These are phyloP conservation scores for Ascoidea tarda DNA, from an alignment of 805 yeast genomes.

Conservation along the genomic window DNA sequence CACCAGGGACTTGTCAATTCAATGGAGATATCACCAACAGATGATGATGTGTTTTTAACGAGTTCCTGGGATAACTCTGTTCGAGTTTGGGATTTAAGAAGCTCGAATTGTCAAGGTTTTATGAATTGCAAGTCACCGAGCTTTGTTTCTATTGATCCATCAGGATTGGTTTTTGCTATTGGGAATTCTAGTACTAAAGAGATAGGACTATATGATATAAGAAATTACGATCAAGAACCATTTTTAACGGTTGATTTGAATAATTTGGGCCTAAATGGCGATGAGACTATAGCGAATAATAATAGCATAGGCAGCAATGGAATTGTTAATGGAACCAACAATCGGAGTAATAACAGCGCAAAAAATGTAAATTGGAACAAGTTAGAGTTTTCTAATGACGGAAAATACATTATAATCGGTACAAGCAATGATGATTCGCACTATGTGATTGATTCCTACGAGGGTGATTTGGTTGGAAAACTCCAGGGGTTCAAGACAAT, in stretches of 20 bases:
- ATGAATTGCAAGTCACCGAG: slow-evolving; percentile 40
- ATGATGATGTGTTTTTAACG: slow-evolving; percentile 42
- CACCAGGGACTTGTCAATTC: slow-evolving; percentile 67
- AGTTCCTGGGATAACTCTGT: slow-evolving; percentile 69
- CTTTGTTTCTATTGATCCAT: slow-evolving; percentile 65
- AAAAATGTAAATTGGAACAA: slow-evolving; percentile 35
- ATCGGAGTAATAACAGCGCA: slow-evolving; percentile 1
- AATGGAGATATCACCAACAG: slow-evolving; percentile 59
- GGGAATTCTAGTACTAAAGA: slow-evolving; percentile 30
- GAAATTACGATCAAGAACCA: slow-evolving; percentile 42
- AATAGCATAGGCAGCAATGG: slow-evolving; percentile 5
- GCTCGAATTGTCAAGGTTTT: slow-evolving; percentile 50
- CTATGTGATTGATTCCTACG: slow-evolving; percentile 55
- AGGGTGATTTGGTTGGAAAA: slow-evolving; percentile 34
- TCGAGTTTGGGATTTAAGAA: slow-evolving; percentile 75
- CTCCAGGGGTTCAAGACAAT: slow-evolving; percentile 35
- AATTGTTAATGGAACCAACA: not conserved
- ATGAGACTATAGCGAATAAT: slow-evolving; percentile 1
- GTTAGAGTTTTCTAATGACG: slow-evolving; percentile 69
- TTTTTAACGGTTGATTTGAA: slow-evolving; percentile 29
- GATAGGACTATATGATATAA: slow-evolving; percentile 47
- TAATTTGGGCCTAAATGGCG: slow-evolving; percentile 2
- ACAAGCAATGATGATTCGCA: slow-evolving; percentile 27
- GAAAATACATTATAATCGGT: slow-evolving; percentile 45
- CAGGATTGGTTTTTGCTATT: slow-evolving; percentile 69